These are phyloP conservation scores for Oryza glaberrima DNA, from an alignment of 176 grass and related monocot species.

Conservation along the genomic window DNA sequence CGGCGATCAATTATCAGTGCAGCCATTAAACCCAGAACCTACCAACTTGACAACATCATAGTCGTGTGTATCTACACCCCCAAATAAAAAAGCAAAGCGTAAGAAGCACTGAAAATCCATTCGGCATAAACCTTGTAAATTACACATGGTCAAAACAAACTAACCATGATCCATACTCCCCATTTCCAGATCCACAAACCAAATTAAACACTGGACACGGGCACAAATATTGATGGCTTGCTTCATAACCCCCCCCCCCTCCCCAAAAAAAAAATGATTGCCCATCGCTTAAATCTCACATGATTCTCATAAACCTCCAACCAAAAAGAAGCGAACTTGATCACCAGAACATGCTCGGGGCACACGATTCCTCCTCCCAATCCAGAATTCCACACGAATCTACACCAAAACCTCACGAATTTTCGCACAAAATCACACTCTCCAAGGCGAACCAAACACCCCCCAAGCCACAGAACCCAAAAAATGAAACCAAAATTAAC, in stretches of 20 bases:
- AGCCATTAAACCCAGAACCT: not conserved
- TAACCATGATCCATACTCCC: not conserved
- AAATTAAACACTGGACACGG: not conserved
- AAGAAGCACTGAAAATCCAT: not conserved
- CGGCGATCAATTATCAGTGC: not conserved
- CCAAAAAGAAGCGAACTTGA: not conserved
- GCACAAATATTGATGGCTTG: not conserved
- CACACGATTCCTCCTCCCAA: not conserved
- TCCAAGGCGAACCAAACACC: not conserved
- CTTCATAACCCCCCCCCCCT: not conserved
- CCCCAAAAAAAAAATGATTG: not conserved
- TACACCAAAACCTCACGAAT: not conserved
- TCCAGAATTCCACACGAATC: not conserved
- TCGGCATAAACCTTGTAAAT: not conserved
- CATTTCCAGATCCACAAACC: not conserved
- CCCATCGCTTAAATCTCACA: not conserved
- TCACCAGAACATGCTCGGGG: not conserved
- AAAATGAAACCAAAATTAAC: not conserved
- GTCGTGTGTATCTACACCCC: not conserved
- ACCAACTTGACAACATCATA: not conserved
- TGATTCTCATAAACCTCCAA: not conserved
- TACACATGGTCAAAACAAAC: not conserved
- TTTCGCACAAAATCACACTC: not conserved
- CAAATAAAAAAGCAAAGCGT: constrained; percentile 6
- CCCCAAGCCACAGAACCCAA: not conserved